phyloP scores from a whole-genome alignment of 345 rosid genomes.

The Camelina neglecta region DNA sequence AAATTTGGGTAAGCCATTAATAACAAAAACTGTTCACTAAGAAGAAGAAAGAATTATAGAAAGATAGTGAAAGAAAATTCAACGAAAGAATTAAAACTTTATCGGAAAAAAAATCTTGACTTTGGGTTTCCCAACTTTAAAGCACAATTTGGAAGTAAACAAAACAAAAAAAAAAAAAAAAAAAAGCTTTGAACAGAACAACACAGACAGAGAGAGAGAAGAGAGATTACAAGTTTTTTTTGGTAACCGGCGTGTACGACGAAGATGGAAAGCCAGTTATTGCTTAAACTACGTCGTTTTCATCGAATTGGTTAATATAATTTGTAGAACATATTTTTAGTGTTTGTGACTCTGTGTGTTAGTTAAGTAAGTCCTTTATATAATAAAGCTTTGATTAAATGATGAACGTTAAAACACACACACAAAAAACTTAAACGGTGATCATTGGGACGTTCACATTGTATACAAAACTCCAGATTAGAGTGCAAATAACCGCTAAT shows the following conservation, averaged over 20 bases:
- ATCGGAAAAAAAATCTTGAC: too few species aligned
- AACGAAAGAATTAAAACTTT: conserved; percentile 27
- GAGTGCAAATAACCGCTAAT: conserved; percentile 32
- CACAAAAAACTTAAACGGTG: conserved; percentile 23
- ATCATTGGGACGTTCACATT: conserved; percentile 30
- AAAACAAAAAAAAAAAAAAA: background rate
- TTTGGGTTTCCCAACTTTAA: too few species aligned
- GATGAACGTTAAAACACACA: conserved; percentile 17
- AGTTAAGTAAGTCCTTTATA: background rate
- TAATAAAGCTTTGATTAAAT: conserved; percentile 10
- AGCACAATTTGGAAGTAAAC: background rate
- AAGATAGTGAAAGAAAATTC: background rate
- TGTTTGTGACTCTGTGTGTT: background rate
- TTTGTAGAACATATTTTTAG: too few species aligned
- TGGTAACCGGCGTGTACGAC: conserved; percentile 36
- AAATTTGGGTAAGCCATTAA: conserved; percentile 31
- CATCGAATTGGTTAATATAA: background rate
- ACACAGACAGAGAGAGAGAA: background rate
- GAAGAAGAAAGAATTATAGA: background rate
- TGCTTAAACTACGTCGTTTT: conserved; percentile 33
- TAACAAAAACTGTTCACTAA: background rate
- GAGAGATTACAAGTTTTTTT: background rate
- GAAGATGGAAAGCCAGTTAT: conserved; percentile 39
- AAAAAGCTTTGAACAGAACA: conserved; percentile 24
- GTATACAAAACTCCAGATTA: conserved; percentile 38